Percentiles rank a stretch among this genome's conserved stretches.
Evolutionary conservation across 2,329 filamentous ascomycete genomes (phyloP).

Genomic region (Ceratocystis alfenasii): DNA sequence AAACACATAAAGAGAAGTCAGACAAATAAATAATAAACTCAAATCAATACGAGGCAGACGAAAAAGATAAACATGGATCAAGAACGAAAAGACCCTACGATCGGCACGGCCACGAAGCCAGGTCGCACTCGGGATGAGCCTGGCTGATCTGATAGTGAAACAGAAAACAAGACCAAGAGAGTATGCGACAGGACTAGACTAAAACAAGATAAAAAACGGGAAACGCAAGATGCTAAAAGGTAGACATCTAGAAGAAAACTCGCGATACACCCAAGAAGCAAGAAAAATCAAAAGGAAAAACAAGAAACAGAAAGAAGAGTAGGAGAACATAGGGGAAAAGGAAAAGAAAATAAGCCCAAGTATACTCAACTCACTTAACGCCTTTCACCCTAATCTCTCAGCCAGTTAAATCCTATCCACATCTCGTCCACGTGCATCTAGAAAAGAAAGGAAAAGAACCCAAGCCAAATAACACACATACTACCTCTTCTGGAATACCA

Average conservation of each 20-base stretch:
- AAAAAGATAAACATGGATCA: too few species aligned
- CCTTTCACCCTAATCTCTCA: too few species aligned
- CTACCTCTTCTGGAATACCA: neutral
- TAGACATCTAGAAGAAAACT: neutral
- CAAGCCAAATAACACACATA: neutral
- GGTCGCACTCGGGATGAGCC: too few species aligned
- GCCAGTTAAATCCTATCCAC: neutral
- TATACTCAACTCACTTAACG: neutral
- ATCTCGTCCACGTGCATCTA: neutral
- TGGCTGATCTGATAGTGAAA: too few species aligned
- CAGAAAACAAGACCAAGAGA: too few species aligned
- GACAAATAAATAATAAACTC: constrained; percentile 16
- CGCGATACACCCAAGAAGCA: neutral
- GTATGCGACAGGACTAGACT: too few species aligned
- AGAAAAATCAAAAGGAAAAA: constrained; percentile 7
- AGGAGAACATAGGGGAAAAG: neutral
- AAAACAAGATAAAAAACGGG: neutral
- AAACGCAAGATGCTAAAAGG: constrained; percentile 6
- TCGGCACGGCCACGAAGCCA: too few species aligned
- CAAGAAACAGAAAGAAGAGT: neutral
- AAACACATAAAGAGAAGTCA: neutral
- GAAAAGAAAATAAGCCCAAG: neutral
- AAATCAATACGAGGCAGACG: neutral
- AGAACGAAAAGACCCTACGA: too few species aligned
- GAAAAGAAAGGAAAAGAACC: neutral